Percentiles rank a stretch among this genome's conserved stretches.
Evolutionary conservation across 1,139 yeast genomes (phyloP).

Genomic region (Chernovozyma sophiae-reginae): DNA sequence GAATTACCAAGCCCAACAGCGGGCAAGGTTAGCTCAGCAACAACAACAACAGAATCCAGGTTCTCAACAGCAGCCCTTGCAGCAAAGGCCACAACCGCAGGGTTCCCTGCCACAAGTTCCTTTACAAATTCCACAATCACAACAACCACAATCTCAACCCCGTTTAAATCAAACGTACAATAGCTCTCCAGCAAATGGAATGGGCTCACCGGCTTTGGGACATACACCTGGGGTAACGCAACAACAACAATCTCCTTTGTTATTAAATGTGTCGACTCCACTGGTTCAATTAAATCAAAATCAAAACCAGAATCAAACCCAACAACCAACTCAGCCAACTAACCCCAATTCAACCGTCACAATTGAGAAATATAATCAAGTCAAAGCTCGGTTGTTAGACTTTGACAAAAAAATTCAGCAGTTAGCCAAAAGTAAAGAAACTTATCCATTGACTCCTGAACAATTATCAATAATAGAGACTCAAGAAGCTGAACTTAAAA

Average conservation of each 20-base stretch:
- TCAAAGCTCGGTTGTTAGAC: slow-evolving; percentile 35
- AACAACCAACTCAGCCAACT: not conserved
- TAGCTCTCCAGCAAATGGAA: slow-evolving; percentile 16
- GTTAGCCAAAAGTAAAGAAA: slow-evolving; percentile 22
- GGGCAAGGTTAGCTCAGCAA: slow-evolving; percentile 21
- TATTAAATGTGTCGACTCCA: slow-evolving; percentile 1
- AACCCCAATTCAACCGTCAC: slow-evolving; percentile 24
- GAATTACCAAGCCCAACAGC: slow-evolving; percentile 40
- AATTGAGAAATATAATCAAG: slow-evolving; percentile 38
- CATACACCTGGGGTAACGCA: not conserved
- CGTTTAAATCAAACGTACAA: slow-evolving; percentile 10
- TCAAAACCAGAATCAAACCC: slow-evolving; percentile 1
- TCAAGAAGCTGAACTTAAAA: slow-evolving; percentile 31
- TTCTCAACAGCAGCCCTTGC: slow-evolving; percentile 13
- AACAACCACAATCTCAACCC: slow-evolving; percentile 3
- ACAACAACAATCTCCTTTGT: not conserved
- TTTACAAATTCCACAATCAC: slow-evolving; percentile 11
- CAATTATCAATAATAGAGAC: slow-evolving; percentile 32
- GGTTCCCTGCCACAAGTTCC: slow-evolving; percentile 13
- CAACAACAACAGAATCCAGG: slow-evolving; percentile 22
- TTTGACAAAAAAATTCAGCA: slow-evolving; percentile 38
- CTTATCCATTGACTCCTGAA: slow-evolving; percentile 23
- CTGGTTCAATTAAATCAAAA: slow-evolving; percentile 4
- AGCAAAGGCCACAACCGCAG: slow-evolving; percentile 11
- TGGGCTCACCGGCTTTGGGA: slow-evolving; percentile 11